These are phyloP conservation scores for Pterocarpus santalinus DNA, from an alignment of 306 rosid species.

Conservation along the genomic window DNA sequence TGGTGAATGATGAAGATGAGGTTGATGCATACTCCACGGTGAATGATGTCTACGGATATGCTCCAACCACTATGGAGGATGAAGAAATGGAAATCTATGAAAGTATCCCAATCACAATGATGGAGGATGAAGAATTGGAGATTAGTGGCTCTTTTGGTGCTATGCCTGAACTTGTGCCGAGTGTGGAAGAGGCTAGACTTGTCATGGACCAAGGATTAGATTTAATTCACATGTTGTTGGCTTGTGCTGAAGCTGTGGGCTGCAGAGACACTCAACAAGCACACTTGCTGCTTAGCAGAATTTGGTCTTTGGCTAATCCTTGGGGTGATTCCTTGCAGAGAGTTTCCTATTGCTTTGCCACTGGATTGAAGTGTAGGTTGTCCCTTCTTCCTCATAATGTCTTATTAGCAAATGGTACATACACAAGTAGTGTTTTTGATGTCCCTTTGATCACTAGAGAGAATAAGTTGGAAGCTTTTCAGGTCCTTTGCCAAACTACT, in stretches of 20 bases:
- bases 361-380: conserved; percentile 70
- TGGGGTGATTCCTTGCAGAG: conserved; percentile 77
- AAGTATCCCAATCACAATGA: conserved; percentile 34
- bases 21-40: conserved; percentile 40
- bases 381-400: conserved; percentile 65
- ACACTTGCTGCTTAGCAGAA: conserved; percentile 58
- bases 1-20: conserved; percentile 49
- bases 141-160: conserved; percentile 42
- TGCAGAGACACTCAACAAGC: conserved; percentile 77
- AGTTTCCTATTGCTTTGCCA: conserved; percentile 71
- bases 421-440: conserved; percentile 44
- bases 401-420: conserved; percentile 51
- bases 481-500: conserved; percentile 77
- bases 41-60: conserved; percentile 41
- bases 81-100: conserved; percentile 47
- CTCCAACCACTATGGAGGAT: conserved; percentile 50
- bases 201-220: conserved; percentile 74
- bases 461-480: conserved; percentile 73
- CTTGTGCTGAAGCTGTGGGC: conserved; percentile 84
- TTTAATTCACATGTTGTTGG: conserved; percentile 77
- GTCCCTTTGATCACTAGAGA: conserved; percentile 58
- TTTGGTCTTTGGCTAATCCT: conserved; percentile 65
- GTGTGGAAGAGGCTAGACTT: conserved; percentile 51
- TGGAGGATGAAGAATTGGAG: conserved; percentile 52
- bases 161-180: conserved; percentile 43